Evolutionary conservation across 1,284 basidiomycete genomes (phyloP).

Genomic region (Mycena sp.): DNA sequence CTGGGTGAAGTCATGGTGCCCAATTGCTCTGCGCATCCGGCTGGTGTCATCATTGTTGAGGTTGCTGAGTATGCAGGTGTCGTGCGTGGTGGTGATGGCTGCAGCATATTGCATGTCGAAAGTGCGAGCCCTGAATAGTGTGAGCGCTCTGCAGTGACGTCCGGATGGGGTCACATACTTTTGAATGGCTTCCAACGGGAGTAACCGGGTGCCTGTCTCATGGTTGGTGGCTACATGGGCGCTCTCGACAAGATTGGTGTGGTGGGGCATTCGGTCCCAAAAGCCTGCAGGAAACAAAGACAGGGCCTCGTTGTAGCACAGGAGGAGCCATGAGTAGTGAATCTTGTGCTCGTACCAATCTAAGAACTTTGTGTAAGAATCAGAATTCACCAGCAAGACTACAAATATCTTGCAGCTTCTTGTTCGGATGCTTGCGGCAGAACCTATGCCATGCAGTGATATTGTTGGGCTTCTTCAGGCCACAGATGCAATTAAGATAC

Average conservation of each 20-base stretch:
- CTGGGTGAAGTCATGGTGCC: too few species aligned
- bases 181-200: background rate
- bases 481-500: background rate
- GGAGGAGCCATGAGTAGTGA: slow-evolving; percentile 1
- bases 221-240: too few species aligned
- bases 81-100: background rate
- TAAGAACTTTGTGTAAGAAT: background rate
- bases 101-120: background rate
- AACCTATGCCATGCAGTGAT: slow-evolving; percentile 1
- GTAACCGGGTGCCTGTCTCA: background rate
- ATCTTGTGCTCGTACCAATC: slow-evolving; percentile 15
- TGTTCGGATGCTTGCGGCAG: background rate
- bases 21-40: too few species aligned
- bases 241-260: slow-evolving; percentile 7
- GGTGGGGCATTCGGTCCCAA: background rate
- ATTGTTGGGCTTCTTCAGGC: background rate
- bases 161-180: background rate
- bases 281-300: background rate
- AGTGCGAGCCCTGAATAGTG: background rate
- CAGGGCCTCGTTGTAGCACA: background rate
- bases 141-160: too few species aligned
- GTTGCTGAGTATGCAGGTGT: background rate
- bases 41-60: background rate
- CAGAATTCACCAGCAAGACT: too few species aligned
- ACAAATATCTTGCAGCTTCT: background rate